phyloP scores from a whole-genome alignment of 306 rosid species.

The Macrotyloma uniflorum region DNA sequence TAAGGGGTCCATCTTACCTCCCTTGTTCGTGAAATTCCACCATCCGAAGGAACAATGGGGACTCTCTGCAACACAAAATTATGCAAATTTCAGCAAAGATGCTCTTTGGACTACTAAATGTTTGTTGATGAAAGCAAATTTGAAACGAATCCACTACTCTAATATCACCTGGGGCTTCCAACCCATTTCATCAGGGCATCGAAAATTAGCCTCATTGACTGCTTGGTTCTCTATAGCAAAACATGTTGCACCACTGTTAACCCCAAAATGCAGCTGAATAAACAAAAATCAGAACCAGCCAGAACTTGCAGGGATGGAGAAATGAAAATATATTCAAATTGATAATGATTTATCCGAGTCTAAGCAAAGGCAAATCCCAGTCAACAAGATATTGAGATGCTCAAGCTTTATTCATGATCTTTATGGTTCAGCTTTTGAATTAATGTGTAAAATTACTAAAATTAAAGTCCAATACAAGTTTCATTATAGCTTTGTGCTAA shows the following conservation, averaged over 20 bases:
- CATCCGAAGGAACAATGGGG: constrained; percentile 83
- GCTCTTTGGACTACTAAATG: background rate
- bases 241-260: constrained; percentile 90
- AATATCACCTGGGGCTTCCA: constrained; percentile 94
- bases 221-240: constrained; percentile 94
- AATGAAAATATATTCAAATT: constrained; percentile 2
- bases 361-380: background rate
- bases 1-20: constrained; percentile 60
- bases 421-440: constrained; percentile 6
- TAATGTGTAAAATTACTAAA: background rate
- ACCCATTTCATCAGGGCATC: constrained; percentile 98
- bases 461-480: background rate
- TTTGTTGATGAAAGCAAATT: constrained; percentile 23
- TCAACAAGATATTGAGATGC: background rate
- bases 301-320: background rate
- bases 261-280: constrained; percentile 91
- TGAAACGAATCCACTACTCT: constrained; percentile 13
- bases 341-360: background rate
- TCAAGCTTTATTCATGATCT: background rate
- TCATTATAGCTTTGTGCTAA: background rate
- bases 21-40: constrained; percentile 59
- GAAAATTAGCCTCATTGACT: constrained; percentile 89
- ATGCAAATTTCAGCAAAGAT: constrained; percentile 18
- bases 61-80: constrained; percentile 71
- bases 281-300: constrained; percentile 24